Conservation (phyloP, 495 filamentous ascomycete genomes). For the Xylaria scruposa region DNA sequence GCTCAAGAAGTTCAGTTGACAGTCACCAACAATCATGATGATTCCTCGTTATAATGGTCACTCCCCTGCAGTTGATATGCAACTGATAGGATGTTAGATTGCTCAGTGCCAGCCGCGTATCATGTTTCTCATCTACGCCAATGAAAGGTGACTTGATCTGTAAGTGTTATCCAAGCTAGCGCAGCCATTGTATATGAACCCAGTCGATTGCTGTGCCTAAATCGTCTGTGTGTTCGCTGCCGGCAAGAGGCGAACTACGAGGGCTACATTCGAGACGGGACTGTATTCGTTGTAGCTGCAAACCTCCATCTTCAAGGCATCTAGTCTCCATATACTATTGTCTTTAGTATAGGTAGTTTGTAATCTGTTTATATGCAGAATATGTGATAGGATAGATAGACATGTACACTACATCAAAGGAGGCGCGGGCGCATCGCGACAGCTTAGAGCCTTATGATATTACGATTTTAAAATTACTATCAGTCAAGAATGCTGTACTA, state of each 20-base stretch:
- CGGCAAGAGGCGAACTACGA: not conserved
- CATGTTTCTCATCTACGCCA: not conserved
- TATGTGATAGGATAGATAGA: not conserved
- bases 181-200: not conserved
- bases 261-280: not conserved
- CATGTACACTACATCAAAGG: not conserved
- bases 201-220: not conserved
- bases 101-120: no score
- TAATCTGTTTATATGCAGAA: not conserved
- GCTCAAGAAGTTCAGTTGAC: no score
- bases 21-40: no score
- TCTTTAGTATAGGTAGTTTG: not conserved
- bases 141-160: not conserved
- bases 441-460: not conserved
- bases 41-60: no score
- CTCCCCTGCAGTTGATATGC: no score
- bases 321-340: not conserved
- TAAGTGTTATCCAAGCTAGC: not conserved
- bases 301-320: not conserved
- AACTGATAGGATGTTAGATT: no score
- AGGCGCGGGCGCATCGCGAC: conserved; percentile 21
- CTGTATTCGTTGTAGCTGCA: not conserved
- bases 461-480: conserved; percentile 3
- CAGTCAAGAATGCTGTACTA: not conserved
- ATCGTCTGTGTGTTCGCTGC: no score